These are phyloP conservation scores for Trichoderma koningiopsis DNA, from an alignment of 2,329 filamentous ascomycete species.

Conservation along the genomic window DNA sequence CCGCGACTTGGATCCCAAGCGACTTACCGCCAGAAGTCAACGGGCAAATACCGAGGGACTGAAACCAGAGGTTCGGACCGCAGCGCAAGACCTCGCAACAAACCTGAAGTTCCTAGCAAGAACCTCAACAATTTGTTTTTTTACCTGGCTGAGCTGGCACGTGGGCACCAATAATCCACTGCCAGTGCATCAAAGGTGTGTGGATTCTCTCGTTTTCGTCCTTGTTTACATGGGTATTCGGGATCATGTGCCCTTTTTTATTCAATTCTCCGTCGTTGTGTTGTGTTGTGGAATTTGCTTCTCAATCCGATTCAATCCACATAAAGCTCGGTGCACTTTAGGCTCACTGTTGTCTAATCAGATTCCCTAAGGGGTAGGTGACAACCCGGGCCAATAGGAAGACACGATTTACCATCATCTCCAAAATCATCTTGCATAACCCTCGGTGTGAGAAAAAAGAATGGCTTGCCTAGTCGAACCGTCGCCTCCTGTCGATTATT, in stretches of 20 bases:
- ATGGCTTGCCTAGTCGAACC: slow-evolving; percentile 22
- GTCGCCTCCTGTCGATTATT: slow-evolving; percentile 29
- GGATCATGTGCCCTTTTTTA: slow-evolving; percentile 12
- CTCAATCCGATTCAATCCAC: slow-evolving; percentile 1
- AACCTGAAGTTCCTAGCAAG: neutral
- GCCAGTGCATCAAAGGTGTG: slow-evolving; percentile 15
- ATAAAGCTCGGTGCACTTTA: neutral
- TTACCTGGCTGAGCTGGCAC: slow-evolving; percentile 12
- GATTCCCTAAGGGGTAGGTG: slow-evolving; percentile 19
- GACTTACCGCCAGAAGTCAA: slow-evolving; percentile 7
- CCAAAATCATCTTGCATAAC: neutral
- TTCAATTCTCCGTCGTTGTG: neutral
- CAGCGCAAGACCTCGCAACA: neutral
- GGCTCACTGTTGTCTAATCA: slow-evolving; percentile 10
- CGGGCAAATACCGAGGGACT: neutral
- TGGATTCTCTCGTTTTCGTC: slow-evolving; percentile 3
- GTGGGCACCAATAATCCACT: slow-evolving; percentile 17
- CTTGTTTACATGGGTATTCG: slow-evolving; percentile 15
- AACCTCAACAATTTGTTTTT: neutral
- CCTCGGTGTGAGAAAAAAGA: neutral
- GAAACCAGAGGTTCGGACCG: neutral
- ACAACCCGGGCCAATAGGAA: slow-evolving; percentile 3
- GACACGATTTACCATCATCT: neutral
- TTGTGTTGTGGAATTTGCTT: neutral
- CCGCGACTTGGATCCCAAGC: neutral